phyloP scores from a whole-genome alignment of 2,329 filamentous ascomycete genomes.

The Mollisiaceae sp. region DNA sequence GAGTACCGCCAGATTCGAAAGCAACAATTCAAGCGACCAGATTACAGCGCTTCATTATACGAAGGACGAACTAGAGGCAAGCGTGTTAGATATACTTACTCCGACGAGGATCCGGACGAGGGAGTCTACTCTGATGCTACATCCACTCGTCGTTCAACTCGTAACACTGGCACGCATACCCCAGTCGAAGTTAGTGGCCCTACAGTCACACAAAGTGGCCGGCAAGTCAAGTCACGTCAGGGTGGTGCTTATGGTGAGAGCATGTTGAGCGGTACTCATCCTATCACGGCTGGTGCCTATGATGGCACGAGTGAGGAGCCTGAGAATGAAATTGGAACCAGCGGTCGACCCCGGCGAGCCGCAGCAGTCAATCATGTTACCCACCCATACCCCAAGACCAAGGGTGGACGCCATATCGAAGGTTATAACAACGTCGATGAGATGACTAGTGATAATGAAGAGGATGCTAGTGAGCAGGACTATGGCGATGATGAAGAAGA shows the following conservation, averaged over 20 bases:
- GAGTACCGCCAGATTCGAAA: slow-evolving; percentile 83
- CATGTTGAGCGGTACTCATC: slow-evolving; percentile 55
- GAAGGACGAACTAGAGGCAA: slow-evolving; percentile 96
- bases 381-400: slow-evolving; percentile 41
- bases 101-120: slow-evolving; percentile 74
- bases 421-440: slow-evolving; percentile 65
- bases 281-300: slow-evolving; percentile 43
- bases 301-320: slow-evolving; percentile 53
- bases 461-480: slow-evolving; percentile 74
- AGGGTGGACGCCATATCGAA: slow-evolving; percentile 51
- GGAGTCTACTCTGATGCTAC: slow-evolving; percentile 69
- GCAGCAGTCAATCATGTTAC: slow-evolving; percentile 30
- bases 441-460: slow-evolving; percentile 64
- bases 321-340: slow-evolving; percentile 43
- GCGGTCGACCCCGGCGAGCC: slow-evolving; percentile 49
- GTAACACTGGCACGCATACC: slow-evolving; percentile 76
- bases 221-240: slow-evolving; percentile 73
- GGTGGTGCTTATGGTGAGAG: slow-evolving; percentile 60
- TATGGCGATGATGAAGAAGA: slow-evolving; percentile 77
- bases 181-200: slow-evolving; percentile 69
- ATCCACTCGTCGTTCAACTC: slow-evolving; percentile 66
- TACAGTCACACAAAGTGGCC: slow-evolving; percentile 81
- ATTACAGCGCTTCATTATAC: slow-evolving; percentile 90
- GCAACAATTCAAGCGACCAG: slow-evolving; percentile 81
- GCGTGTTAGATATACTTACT: slow-evolving; percentile 94